Percentiles rank a stretch among this genome's conserved stretches.
Conservation (phyloP, 2,329 filamentous ascomycete species). For the Diplodia seriata region DNA sequence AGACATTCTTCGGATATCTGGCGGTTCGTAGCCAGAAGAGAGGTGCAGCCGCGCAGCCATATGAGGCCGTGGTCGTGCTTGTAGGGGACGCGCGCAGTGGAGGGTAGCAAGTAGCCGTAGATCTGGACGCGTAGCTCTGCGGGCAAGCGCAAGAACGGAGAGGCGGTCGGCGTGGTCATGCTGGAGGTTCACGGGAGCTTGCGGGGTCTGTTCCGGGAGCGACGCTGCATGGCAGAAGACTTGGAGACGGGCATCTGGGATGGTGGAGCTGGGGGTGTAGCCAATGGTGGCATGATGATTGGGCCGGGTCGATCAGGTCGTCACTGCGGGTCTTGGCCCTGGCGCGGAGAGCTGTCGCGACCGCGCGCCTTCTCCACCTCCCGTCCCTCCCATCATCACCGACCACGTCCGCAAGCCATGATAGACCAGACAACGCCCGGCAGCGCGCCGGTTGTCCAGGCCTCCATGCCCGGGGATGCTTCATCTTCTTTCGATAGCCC, state of each 20-base stretch:
- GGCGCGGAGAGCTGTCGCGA: constrained; percentile 17
- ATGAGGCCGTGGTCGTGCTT: constrained; percentile 43
- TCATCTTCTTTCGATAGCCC: constrained; percentile 56
- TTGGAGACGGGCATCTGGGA: not conserved
- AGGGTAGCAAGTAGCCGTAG: constrained; percentile 52
- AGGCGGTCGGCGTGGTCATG: constrained; percentile 29
- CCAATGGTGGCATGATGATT: constrained; percentile 22
- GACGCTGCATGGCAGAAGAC: constrained; percentile 5
- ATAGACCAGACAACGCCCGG: constrained; percentile 38
- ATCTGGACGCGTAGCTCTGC: constrained; percentile 55
- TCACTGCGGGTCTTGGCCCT: constrained; percentile 12
- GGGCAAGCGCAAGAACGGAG: constrained; percentile 49
- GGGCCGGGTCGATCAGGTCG: constrained; percentile 6
- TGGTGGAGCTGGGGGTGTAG: not conserved
- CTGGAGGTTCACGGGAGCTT: constrained; percentile 9
- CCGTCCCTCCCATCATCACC: constrained; percentile 32
- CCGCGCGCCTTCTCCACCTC: constrained; percentile 3
- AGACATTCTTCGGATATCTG: constrained; percentile 56
- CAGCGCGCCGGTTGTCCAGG: constrained; percentile 40
- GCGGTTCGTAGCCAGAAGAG: constrained; percentile 48
- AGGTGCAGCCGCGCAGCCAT: constrained; percentile 53
- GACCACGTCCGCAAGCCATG: constrained; percentile 44
- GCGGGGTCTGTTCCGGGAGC: constrained; percentile 34
- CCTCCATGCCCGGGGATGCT: constrained; percentile 39
- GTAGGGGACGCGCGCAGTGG: constrained; percentile 42